A percentile compares a stretch with the other conserved stretches of the same genome.
Conservation (phyloP, 805 yeast genomes). For the Metschnikowia kunwiensis region DNA sequence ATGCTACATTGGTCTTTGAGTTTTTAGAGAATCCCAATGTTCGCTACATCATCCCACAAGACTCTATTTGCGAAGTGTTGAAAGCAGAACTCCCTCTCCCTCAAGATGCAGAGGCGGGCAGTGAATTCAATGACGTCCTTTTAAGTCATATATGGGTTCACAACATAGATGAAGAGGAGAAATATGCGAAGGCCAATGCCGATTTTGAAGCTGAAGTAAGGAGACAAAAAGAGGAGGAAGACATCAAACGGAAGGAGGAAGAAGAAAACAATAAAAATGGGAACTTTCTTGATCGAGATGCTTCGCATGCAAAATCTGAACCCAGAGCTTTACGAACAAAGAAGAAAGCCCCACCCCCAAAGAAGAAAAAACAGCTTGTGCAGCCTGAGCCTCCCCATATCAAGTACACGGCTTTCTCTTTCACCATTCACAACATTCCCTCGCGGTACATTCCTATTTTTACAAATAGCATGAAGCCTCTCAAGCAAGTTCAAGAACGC, state of each 20-base stretch:
- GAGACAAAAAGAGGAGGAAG: conserved; percentile 28
- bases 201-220: conserved; percentile 27
- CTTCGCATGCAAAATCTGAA: conserved; percentile 10
- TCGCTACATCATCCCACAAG: conserved; percentile 71
- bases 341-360: conserved; percentile 14
- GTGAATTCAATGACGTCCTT: conserved; percentile 36
- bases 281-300: conserved; percentile 12
- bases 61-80: conserved; percentile 65
- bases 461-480: conserved; percentile 58
- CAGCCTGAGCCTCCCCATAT: conserved; percentile 44
- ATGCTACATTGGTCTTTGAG: conserved; percentile 80
- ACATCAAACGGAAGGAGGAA: conserved; percentile 19
- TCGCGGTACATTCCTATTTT: conserved; percentile 61
- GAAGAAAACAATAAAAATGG: conserved; percentile 15
- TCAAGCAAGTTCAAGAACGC: conserved; percentile 50
- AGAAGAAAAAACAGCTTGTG: conserved; percentile 18
- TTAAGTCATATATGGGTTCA: conserved; percentile 51
- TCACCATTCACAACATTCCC: conserved; percentile 65
- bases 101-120: conserved; percentile 21
- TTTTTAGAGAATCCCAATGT: conserved; percentile 75
- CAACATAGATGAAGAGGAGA: conserved; percentile 47
- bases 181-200: conserved; percentile 37
- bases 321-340: conserved; percentile 14
- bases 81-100: conserved; percentile 23
- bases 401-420: conserved; percentile 59